Base-by-base conservation (phyloP, 2,329 filamentous ascomycete species). In the Aspergillus ustus region DNA sequence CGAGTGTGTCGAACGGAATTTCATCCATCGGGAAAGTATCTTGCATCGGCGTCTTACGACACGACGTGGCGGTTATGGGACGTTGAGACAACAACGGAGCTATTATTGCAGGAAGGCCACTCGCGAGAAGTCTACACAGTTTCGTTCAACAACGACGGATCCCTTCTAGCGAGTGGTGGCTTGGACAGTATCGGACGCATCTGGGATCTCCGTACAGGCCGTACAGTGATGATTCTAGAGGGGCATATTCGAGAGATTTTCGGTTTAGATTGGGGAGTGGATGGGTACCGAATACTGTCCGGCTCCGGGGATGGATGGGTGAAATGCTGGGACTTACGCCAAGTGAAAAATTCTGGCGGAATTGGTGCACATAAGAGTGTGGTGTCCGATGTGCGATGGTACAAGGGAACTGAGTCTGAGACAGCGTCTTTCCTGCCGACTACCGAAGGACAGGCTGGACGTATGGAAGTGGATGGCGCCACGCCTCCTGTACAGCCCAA, bases 11-110 rank as follows among this genome's bases (percentile, higher is more conserved):
- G 94, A 60, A 90, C 96, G 13, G 95, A 97, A 62, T 97, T 98
- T 72, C 95, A 99, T 68, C 95, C 95, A 0, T 96, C 92, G 0
- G 94, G 94, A 3, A 85, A 85, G 64, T 98, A 94, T 72, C 82
- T 98, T 6, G 95, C 94, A 5, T 97, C 93, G 1, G 95, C 95
- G 7, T 97, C 93, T 0, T 95, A 95, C 71, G 95, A 99, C 74
- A 97, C 93, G 2, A 97, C 95, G 0, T 99, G 95, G 95, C 88
- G 94, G 49, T 82, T 99, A 37, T 99, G 95, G 94, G 94, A 98
- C 74, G 87, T 98, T 0, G 89, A 92, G 68, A 95, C 90, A 0
- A 91, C 88, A 0, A 89, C 89, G 2, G 93, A 98, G 73, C 80
- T 98, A 1, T 83, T 96, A 1, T 83, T 96, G 1, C 95, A 99